Evolutionary conservation across 225 moss, liverwort and hornwort genomes (phyloP).

Genomic region (Neckera pumila): DNA sequence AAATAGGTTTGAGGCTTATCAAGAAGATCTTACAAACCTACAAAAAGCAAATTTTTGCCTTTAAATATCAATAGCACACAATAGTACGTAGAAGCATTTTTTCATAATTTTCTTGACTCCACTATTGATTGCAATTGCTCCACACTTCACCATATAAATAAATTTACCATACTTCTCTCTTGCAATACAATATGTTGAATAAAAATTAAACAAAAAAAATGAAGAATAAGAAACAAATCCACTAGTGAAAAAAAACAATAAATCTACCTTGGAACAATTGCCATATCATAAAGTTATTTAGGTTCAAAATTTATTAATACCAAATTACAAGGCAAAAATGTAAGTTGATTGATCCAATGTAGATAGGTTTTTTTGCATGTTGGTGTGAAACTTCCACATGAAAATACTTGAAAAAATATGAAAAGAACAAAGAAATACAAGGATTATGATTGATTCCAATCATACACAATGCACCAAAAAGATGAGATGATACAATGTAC

Average conservation of each 20-base stretch:
- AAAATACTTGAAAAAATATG: background rate
- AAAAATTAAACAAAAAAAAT: background rate
- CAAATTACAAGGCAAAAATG: background rate
- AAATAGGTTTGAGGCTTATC: background rate
- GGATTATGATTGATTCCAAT: accelerated
- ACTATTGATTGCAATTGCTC: background rate
- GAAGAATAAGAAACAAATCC: background rate
- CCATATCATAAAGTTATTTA: background rate
- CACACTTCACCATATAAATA: background rate
- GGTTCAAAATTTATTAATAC: background rate
- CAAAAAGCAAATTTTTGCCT: accelerated
- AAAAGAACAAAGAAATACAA: background rate
- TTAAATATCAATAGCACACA: too few relatives aligned
- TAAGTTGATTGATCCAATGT: background rate
- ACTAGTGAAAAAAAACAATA: background rate
- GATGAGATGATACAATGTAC: background rate
- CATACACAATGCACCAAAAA: background rate
- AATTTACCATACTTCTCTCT: background rate
- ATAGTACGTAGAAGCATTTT: background rate
- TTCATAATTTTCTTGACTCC: background rate
- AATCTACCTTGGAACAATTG: background rate
- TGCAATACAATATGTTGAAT: background rate
- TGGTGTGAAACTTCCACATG: background rate
- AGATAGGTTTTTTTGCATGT: accelerated
- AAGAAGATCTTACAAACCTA: background rate